These are phyloP conservation scores for Ceratobasidium sp. DNA, from an alignment of 1,284 basidiomycete species.

Conservation along the genomic window DNA sequence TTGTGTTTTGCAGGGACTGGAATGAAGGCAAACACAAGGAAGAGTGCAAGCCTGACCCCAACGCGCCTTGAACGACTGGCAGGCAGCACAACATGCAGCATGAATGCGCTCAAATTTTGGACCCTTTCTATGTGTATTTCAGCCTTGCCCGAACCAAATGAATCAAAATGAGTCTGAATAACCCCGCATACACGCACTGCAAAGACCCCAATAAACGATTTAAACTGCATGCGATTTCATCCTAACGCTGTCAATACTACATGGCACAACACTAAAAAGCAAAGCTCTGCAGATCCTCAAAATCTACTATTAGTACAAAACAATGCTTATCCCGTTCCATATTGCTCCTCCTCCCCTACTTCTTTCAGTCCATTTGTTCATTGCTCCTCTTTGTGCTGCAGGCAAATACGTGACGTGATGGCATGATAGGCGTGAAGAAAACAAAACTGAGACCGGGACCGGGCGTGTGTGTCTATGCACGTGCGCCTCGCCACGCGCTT, in stretches of 20 bases:
- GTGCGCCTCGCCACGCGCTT: slow-evolving; percentile 56
- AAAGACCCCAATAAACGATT: neutral
- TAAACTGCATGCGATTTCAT: slow-evolving; percentile 6
- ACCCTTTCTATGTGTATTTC: neutral
- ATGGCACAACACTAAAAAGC: slow-evolving; percentile 20
- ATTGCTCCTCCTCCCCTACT: neutral
- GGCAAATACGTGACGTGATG: slow-evolving; percentile 8
- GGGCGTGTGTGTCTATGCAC: slow-evolving; percentile 41
- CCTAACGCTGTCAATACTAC: slow-evolving; percentile 11
- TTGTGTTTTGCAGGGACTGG: slow-evolving; percentile 16
- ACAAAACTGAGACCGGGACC: neutral
- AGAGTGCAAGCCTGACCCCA: slow-evolving; percentile 28
- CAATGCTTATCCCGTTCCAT: slow-evolving; percentile 1
- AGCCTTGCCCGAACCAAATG: neutral
- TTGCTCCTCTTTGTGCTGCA: no score
- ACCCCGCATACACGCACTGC: neutral
- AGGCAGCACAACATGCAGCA: neutral
- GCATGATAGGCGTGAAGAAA: slow-evolving; percentile 23
- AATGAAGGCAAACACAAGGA: slow-evolving; percentile 39
- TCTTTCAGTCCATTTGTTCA: neutral
- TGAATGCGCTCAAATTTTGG: slow-evolving; percentile 1
- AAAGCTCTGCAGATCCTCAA: slow-evolving; percentile 35
- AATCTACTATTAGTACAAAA: slow-evolving; percentile 39
- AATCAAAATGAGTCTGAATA: neutral
- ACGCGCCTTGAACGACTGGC: neutral